Base-by-base conservation (phyloP, 257 asterid genomes). In the Schizonepeta tenuifolia region DNA sequence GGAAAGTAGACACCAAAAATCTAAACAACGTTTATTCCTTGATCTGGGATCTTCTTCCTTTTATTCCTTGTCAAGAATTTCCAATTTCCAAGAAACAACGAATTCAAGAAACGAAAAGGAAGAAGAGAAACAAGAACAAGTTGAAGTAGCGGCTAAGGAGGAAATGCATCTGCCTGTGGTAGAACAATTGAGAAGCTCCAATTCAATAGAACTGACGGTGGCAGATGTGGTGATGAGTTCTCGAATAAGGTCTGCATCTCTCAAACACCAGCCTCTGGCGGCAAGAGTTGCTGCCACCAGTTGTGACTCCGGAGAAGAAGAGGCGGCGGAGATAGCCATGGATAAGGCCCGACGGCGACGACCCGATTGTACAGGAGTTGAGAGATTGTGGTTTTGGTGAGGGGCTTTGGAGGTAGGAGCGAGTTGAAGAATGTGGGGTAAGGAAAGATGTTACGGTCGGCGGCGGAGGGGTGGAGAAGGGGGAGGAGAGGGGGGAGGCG, bases 251-350 rank as follows among this genome's bases (percentile, higher is more conserved):
- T 80, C 85, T 58, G 58, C 8, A 63, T 86, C 83, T 35, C 79
- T 78, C 77, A 91, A 81, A 70, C 75, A 84, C 97, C 97, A 91
- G 28, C 97, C 97, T 79, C 84, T 84, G 72, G 78, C 62, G n/a
- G 69, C 73, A 75, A 91, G 86, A 68, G 85, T 47, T 79, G 59
- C 81, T 55, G 82, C 79, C 71, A 86, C n/a, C n/a, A n/a, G n/a
- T n/a, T n/a, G n/a, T n/a, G n/a, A n/a, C n/a, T n/a, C n/a, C n/a
- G n/a, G n/a, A n/a, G n/a, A n/a, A n/a, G n/a, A n/a, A n/a, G n/a
- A n/a, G n/a, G n/a, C n/a, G n/a, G n/a, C n/a, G n/a, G 43, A 9
- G 59, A 84, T 53, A 26, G 81, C 82, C 97, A 90, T 90, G 50
- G 9, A 43, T n/a, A n/a, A 47, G n/a, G 57, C 26, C 44, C 55